These are phyloP conservation scores for Phyllostachys edulis DNA, from an alignment of 176 grass and related monocot species.

Conservation along the genomic window DNA sequence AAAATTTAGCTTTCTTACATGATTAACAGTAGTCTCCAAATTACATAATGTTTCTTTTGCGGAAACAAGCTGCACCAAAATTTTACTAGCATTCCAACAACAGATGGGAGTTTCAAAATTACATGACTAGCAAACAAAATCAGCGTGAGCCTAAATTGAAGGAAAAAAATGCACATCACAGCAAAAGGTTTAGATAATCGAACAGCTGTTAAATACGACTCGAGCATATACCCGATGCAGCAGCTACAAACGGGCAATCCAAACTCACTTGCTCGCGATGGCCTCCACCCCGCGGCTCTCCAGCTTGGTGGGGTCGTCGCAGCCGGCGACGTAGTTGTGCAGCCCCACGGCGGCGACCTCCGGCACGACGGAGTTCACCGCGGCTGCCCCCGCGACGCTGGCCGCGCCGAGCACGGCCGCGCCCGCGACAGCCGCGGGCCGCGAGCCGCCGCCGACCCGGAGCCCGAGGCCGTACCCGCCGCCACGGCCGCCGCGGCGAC, in stretches of 20 bases:
- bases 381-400: conserved; percentile 46
- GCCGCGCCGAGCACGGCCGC: conserved; percentile 67
- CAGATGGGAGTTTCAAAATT: background rate
- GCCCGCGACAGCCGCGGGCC: conserved; percentile 41
- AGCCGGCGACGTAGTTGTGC: conserved; percentile 77
- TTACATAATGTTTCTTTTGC: background rate
- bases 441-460: conserved; percentile 38
- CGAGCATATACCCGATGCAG: background rate
- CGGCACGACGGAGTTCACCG: conserved; percentile 72
- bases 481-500: conserved; percentile 53
- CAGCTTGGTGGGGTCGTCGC: conserved; percentile 66
- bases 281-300: conserved; percentile 62
- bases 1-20: conserved; percentile 1
- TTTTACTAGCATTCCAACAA: background rate
- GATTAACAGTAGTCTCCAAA: background rate
- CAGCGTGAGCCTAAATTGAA: background rate
- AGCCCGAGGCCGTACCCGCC: conserved; percentile 74
- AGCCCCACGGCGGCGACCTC: conserved; percentile 78
- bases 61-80: background rate
- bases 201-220: background rate
- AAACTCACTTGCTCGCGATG: conserved; percentile 66
- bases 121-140: background rate
- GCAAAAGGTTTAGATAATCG: conserved; percentile 11
- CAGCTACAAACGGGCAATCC: background rate
- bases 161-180: background rate